Conservation (phyloP, 345 rosid species). For the Aegle marmelos region DNA sequence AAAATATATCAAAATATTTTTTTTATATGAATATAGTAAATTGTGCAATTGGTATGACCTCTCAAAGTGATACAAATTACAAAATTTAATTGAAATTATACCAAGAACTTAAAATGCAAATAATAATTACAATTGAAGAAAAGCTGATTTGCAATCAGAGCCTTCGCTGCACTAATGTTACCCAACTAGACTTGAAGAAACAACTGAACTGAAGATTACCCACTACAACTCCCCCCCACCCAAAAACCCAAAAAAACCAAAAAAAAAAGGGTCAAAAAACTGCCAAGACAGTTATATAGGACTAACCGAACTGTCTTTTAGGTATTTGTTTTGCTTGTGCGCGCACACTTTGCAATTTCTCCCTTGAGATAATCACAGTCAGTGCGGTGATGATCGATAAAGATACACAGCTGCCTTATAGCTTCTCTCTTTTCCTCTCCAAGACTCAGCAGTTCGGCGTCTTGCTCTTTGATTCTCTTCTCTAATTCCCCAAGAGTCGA, state of each 20-base stretch:
- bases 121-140: background rate
- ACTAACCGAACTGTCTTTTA: conserved; percentile 4
- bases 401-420: conserved; percentile 62
- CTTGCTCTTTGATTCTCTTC: conserved; percentile 36
- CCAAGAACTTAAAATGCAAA: too few species aligned
- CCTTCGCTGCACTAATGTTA: background rate
- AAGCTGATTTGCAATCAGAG: background rate
- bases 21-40: too few species aligned
- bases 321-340: conserved; percentile 21
- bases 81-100: too few species aligned
- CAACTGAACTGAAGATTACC: too few species aligned
- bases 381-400: conserved; percentile 70
- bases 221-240: background rate
- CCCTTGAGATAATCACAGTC: conserved; percentile 54
- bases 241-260: too few species aligned
- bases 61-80: too few species aligned
- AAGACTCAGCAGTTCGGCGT: conserved; percentile 37
- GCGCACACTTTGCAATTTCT: conserved; percentile 35
- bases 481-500: conserved; percentile 56
- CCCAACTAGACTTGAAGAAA: background rate
- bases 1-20: too few species aligned
- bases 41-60: too few species aligned
- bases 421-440: conserved; percentile 84
- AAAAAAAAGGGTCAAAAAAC: background rate
- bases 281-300: background rate